A percentile compares a stretch with the other conserved stretches of the same genome.
Conservation (phyloP, 768 basidiomycete genomes). For the Cubamyces sp. region DNA sequence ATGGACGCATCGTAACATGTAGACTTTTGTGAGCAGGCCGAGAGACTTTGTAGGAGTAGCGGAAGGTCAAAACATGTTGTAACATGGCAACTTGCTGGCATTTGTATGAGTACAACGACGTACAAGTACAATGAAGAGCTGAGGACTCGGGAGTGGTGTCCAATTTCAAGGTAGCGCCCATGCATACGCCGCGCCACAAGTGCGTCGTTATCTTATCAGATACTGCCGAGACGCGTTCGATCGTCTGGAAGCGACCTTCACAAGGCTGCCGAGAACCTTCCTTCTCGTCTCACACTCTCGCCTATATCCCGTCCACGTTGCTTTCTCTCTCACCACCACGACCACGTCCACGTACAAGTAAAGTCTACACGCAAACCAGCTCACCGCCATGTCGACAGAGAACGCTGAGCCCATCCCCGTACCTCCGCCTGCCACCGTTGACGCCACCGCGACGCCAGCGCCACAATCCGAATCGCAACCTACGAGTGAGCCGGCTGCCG, state of each 20-base stretch:
- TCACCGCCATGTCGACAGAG: conserved; percentile 14
- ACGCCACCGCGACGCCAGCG: conserved; percentile 3
- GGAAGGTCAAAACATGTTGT: background rate
- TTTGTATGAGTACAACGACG: too few relatives aligned
- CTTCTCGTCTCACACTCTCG: conserved; percentile 6
- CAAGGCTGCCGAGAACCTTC: conserved; percentile 10
- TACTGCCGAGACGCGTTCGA: background rate
- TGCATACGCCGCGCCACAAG: too few relatives aligned
- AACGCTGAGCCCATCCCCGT: conserved; percentile 14
- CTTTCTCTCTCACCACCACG: background rate
- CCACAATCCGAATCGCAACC: conserved; percentile 17
- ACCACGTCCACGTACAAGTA: background rate
- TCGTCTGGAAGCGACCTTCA: background rate
- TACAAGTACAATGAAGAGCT: too few relatives aligned
- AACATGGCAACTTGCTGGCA: too few relatives aligned
- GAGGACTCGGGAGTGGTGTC: too few relatives aligned
- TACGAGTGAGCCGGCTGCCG: conserved; percentile 18
- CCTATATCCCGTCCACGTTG: background rate
- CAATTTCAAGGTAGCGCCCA: too few relatives aligned
- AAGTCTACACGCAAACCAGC: background rate
- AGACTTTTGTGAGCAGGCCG: background rate
- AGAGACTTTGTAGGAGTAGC: background rate
- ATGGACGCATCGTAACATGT: background rate
- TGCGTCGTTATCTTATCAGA: conserved; percentile 7
- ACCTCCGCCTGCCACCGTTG: conserved; percentile 6